Evolutionary conservation across 108 stramenopile genomes (phyloP), one percentile per base, ranked within the genome.

Genomic region (Fistulifera solaris): DNA sequence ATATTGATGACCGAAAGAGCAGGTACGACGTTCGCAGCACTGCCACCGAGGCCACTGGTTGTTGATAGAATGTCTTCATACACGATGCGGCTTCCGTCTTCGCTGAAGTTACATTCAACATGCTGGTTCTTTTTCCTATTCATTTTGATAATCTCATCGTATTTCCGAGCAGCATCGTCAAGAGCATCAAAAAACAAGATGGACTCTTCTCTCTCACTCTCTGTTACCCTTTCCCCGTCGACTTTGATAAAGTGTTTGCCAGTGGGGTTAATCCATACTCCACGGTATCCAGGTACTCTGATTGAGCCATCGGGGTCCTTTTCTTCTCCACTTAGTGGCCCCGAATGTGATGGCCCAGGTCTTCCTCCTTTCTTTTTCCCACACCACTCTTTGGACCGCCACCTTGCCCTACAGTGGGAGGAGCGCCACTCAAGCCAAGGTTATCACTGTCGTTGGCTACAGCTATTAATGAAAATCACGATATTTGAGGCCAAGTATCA

Each of bases 181-280:
- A 59, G 56, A 1, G 54, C 56, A 48, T 86, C 82, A 63, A 90
- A 86, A 1, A 70, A 54, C 52, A 78, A 21, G 40, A 59, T 58
- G 8, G 48, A 54, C 2, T 52, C 62, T 24, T 54, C 61, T 21
- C 44, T 38, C 40, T 62, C 42, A 25, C 46, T 22, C 1, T 35
- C 38, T 0, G 49, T 55, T 1, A 81, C 16, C 22, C 61, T 41
- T 27, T 71, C 28, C 12, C 72, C 75, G 10, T 78, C 68, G 39
- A 89, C 70, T 48, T 90, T 90, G 56, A 90, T 67, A 27, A 80
- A 84, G 43, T 84, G 65, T 48, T 86, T 86, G 31, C 83, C 83
- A 39, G 66, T 68, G 15, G 67, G 39, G 43, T 72, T 68, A 11
- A 80, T 58, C 83, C 83, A 90, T 0, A 90, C 81, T 15, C 85